Percentiles rank a stretch among this genome's conserved stretches.
These are phyloP conservation scores for Sextonia rubra DNA, from an alignment of 164 flowering plant species.

Conservation along the genomic window DNA sequence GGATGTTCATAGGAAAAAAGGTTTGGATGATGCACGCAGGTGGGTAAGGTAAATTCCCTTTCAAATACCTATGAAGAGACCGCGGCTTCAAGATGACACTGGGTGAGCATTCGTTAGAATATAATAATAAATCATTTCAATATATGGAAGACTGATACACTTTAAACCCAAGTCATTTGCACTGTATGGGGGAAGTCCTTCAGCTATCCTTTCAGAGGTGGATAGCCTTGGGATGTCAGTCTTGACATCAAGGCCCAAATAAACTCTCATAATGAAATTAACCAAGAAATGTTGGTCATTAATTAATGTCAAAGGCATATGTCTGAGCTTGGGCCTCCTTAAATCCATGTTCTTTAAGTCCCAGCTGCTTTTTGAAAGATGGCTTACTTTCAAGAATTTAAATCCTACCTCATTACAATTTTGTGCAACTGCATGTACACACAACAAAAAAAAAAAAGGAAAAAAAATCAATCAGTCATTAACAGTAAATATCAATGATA, in stretches of 20 bases:
- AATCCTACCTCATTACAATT: too few relatives aligned
- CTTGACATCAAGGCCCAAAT: conserved; percentile 13
- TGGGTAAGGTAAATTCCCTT: conserved; percentile 3
- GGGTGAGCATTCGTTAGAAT: conserved; percentile 6
- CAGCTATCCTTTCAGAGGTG: conserved; percentile 8
- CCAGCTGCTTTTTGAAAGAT: too few relatives aligned
- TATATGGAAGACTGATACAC: conserved; percentile 7
- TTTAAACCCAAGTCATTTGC: conserved; percentile 4
- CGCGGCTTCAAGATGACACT: conserved; percentile 7
- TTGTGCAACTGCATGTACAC: too few relatives aligned
- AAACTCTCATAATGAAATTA: conserved; percentile 14
- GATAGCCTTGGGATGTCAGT: conserved; percentile 15
- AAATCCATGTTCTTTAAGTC: conserved; percentile 7
- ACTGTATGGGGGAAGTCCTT: conserved; percentile 10
- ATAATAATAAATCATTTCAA: conserved; percentile 14
- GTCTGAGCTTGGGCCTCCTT: neutral
- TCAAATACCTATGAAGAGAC: conserved; percentile 9
- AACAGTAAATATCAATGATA: too few relatives aligned
- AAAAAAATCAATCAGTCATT: too few relatives aligned
- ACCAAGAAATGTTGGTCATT: conserved; percentile 14
- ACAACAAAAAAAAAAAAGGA: too few relatives aligned
- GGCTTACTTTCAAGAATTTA: too few relatives aligned
- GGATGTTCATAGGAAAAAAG: conserved; percentile 11
- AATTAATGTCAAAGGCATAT: neutral
- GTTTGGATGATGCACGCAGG: neutral